These are phyloP conservation scores for Shiraia bambusicola DNA, from an alignment of 2,329 filamentous ascomycete genomes.

Conservation along the genomic window DNA sequence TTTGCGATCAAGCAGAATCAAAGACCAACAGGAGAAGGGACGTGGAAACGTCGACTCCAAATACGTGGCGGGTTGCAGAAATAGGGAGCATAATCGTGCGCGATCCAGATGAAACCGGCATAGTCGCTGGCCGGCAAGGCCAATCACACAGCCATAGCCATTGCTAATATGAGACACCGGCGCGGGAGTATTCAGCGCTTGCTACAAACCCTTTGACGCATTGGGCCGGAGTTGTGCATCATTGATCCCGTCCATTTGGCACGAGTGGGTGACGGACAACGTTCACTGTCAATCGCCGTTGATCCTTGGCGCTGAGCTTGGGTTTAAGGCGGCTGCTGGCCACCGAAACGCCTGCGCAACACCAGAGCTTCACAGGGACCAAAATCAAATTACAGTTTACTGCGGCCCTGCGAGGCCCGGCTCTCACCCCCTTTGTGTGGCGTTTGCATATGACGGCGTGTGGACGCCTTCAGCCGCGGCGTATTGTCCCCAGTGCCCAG, in stretches of 20 bases:
- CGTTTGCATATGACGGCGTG: too few relatives aligned
- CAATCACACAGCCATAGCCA: slow-evolving; percentile 21
- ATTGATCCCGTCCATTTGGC: background rate
- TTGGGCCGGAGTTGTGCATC: slow-evolving; percentile 9
- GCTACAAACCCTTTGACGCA: slow-evolving; percentile 22
- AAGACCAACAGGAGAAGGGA: slow-evolving; percentile 2
- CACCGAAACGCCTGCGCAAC: background rate
- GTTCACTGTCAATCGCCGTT: background rate
- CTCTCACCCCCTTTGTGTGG: too few relatives aligned
- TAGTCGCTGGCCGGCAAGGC: slow-evolving; percentile 16
- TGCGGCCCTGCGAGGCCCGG: too few relatives aligned
- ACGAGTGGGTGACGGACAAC: background rate
- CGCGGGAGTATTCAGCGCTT: slow-evolving; percentile 24
- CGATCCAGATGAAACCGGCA: slow-evolving; percentile 30
- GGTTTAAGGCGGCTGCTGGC: background rate
- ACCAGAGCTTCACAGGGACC: background rate
- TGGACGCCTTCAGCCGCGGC: too few relatives aligned
- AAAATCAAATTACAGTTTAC: background rate
- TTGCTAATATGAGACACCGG: slow-evolving; percentile 29
- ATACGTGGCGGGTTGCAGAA: slow-evolving; percentile 10
- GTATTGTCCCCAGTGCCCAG: too few relatives aligned
- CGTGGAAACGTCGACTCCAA: slow-evolving; percentile 2
- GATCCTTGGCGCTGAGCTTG: background rate
- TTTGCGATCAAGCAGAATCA: background rate
- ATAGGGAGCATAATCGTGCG: slow-evolving; percentile 22